These are phyloP conservation scores for Hanseniaspora nectarophila DNA, from an alignment of 805 yeast species.

Conservation along the genomic window DNA sequence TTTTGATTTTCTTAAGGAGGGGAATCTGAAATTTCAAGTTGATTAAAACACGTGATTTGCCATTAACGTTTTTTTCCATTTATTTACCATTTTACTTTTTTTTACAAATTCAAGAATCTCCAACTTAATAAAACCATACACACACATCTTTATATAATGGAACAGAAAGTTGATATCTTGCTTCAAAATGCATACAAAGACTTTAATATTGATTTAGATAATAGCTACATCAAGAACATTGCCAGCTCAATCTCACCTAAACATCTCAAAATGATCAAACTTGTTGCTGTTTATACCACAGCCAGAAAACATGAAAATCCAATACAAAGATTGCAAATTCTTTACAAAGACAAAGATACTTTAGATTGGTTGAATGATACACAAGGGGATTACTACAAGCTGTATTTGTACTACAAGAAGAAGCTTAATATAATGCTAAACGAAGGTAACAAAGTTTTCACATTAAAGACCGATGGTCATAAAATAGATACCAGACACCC, in stretches of 20 bases:
- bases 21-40: neutral
- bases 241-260: neutral
- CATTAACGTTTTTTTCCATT: too few relatives aligned
- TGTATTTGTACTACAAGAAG: neutral
- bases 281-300: slow-evolving; percentile 5
- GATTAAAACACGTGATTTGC: neutral
- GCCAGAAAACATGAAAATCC: neutral
- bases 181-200: neutral
- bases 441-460: neutral
- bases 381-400: neutral
- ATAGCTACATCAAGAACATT: neutral
- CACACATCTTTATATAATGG: neutral
- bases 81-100: too few relatives aligned
- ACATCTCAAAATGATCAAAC: slow-evolving; percentile 2
- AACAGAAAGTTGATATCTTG: neutral
- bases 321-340: neutral
- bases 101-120: too few relatives aligned
- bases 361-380: slow-evolving; percentile 10
- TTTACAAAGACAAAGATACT: neutral
- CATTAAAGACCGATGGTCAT: neutral
- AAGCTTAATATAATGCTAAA: neutral
- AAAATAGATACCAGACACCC: slow-evolving; percentile 8
- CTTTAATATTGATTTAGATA: neutral
- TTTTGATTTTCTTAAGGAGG: neutral
- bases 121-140: neutral